phyloP scores from a whole-genome alignment of 2,329 filamentous ascomycete species.

The Endoconidiophora laricicola region DNA sequence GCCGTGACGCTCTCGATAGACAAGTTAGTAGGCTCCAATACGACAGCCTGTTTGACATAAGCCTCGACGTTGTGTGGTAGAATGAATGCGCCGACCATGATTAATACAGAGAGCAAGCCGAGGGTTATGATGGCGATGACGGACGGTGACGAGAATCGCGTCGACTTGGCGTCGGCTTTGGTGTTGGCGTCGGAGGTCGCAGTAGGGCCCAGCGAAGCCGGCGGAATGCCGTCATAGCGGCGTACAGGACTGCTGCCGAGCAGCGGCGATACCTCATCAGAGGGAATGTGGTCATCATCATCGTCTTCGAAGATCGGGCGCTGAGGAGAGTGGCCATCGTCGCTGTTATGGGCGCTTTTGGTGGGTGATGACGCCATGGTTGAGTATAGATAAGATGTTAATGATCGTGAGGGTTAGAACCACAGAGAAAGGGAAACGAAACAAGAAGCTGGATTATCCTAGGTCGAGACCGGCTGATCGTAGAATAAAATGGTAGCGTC shows the following conservation, averaged over 20 bases:
- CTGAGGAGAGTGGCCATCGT: conserved; percentile 6
- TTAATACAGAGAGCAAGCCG: conserved; percentile 42
- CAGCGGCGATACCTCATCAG: conserved; percentile 35
- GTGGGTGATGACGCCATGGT: conserved; percentile 7
- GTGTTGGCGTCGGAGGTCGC: conserved; percentile 13
- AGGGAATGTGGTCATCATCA: conserved; percentile 16
- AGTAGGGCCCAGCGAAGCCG: conserved; percentile 14
- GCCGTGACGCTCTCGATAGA: conserved; percentile 73
- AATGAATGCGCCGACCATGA: conserved; percentile 67
- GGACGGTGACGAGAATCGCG: conserved; percentile 43
- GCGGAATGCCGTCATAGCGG: conserved; percentile 24
- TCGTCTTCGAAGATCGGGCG: conserved; percentile 16
- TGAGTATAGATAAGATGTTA: background rate
- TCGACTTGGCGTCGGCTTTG: conserved; percentile 19
- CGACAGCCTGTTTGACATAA: conserved; percentile 69
- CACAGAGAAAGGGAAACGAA: background rate
- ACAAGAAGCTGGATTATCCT: background rate
- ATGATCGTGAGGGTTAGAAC: background rate
- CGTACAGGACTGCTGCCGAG: conserved; percentile 24
- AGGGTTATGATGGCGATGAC: conserved; percentile 55
- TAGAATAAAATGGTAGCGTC: background rate
- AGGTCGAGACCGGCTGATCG: too few species aligned
- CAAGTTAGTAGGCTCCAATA: conserved; percentile 68
- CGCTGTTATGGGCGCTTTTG: conserved; percentile 8
- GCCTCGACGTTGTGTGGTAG: conserved; percentile 64